These are phyloP conservation scores for Trametes meyenii DNA, from an alignment of 768 basidiomycete species.

Conservation along the genomic window DNA sequence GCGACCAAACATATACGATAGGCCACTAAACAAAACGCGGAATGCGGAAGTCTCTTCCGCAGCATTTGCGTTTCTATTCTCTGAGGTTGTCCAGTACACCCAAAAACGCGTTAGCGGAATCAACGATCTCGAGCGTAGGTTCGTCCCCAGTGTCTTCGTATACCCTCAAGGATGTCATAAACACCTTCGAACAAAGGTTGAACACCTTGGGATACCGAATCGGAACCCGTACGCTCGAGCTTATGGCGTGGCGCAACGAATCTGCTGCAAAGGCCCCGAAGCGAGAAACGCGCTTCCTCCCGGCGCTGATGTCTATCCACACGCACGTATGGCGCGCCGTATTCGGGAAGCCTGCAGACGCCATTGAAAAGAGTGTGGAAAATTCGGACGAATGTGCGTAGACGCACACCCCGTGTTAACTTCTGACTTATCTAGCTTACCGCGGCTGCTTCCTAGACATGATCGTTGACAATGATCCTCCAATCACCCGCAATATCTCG, in stretches of 20 bases:
- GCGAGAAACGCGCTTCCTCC: conserved; percentile 87
- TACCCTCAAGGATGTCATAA: too few relatives aligned
- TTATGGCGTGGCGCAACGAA: conserved; percentile 81
- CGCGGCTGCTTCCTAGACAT: conserved; percentile 61
- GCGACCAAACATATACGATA: conserved; percentile 85
- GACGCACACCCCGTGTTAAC: background rate
- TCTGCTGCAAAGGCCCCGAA: conserved; percentile 86
- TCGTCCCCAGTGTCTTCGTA: conserved; percentile 25
- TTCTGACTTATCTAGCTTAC: background rate
- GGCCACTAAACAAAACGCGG: conserved; percentile 85
- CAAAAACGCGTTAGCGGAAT: conserved; percentile 95
- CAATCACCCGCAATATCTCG: conserved; percentile 88
- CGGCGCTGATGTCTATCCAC: conserved; percentile 91
- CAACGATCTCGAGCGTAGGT: conserved; percentile 94
- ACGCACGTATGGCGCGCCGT: conserved; percentile 95
- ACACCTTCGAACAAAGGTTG: conserved; percentile 51
- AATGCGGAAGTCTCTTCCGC: conserved; percentile 80
- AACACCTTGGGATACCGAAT: conserved; percentile 93
- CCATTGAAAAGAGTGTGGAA: conserved; percentile 94
- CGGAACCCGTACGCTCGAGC: conserved; percentile 83
- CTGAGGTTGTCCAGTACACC: conserved; percentile 93
- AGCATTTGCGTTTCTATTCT: conserved; percentile 89
- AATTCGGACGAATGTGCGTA: conserved; percentile 91
- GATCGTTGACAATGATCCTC: conserved; percentile 97
- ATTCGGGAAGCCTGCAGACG: conserved; percentile 92